Base-by-base conservation (phyloP, 176 grass and related monocot species). In the Phyllostachys edulis region DNA sequence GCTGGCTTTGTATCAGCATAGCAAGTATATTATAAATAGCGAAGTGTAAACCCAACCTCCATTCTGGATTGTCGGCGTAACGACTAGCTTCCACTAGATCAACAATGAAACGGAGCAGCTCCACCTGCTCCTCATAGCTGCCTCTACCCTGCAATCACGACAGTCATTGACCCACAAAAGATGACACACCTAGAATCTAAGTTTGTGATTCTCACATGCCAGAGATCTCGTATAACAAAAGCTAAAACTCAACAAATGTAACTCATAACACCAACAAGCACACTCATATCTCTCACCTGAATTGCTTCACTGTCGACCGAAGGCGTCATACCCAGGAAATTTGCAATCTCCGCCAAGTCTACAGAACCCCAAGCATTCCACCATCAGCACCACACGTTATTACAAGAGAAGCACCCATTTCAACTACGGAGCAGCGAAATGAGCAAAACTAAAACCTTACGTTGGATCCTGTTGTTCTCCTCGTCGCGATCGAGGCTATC, bases 381-480 rank as follows among this genome's bases (percentile, higher is more conserved):
- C 6, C 39, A 36, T 80, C 21, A 84, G 63, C 42, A 69, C 41
- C 21, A 60, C 27, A 4, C 46, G 10, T 39, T 9, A 80, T 4
- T 44, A n/a, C 34, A 45, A 71, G 7, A 51, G 23, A 18, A n/a
- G 17, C 16, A 76, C 63, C 17, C 45, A 82, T 77, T 45, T 10
- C 16, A 52, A 34, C 8, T 29, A 3, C 12, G 7, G 0, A 7
- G 12, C 61, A n/a, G 55, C 62, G 44, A 78, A 52, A 86, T 17
- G 32, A 47, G 26, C 7, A 18, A 23, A 76, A 11, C 18, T 6
- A 16, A 70, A 77, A 50, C 14, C 65, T 40, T 87, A 98, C 93
- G 93, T 75, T 98, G 96, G 39, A 98, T 98, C 81, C 96, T 91
- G 79, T 52, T 96, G 81, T 98, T 98, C 90, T 98, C 96, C 90